phyloP scores from a whole-genome alignment of 1,284 basidiomycete species.

The Naganishia liquefaciens region DNA sequence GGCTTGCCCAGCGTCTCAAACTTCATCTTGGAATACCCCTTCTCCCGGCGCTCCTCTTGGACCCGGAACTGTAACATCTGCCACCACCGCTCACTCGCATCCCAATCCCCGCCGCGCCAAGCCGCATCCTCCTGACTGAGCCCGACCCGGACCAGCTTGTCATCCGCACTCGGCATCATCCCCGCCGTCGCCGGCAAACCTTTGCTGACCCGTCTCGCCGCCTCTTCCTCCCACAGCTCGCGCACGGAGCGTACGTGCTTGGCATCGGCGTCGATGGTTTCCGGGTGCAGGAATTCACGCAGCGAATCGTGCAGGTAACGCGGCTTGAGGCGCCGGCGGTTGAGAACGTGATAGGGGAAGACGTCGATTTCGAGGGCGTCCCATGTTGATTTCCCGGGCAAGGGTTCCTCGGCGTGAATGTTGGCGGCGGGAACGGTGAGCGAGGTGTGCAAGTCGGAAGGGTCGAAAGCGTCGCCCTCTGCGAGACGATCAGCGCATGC shows the following conservation, averaged over 20 bases:
- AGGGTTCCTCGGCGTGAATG: conserved; percentile 52
- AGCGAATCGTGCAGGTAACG: conserved; percentile 76
- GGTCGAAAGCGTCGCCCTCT: conserved; percentile 46
- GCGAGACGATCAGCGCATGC: no score
- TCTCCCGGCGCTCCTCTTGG: conserved; percentile 53
- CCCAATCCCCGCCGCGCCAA: conserved; percentile 52
- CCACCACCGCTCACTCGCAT: conserved; percentile 47
- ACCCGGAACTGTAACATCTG: conserved; percentile 49
- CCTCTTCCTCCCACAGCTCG: conserved; percentile 95
- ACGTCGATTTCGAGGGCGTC: conserved; percentile 81
- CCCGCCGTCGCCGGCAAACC: conserved; percentile 54
- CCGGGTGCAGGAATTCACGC: conserved; percentile 60
- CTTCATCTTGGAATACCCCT: conserved; percentile 40
- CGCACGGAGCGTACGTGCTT: conserved; percentile 84
- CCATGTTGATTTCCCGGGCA: conserved; percentile 66
- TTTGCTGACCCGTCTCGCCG: conserved; percentile 64
- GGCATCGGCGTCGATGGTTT: conserved; percentile 60
- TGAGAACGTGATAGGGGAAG: conserved; percentile 78
- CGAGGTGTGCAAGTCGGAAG: conserved; percentile 41
- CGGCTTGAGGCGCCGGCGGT: conserved; percentile 67
- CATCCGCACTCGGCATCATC: conserved; percentile 51
- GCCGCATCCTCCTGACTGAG: conserved; percentile 38
- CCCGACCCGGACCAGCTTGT: conserved; percentile 46
- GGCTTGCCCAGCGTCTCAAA: conserved; percentile 46
- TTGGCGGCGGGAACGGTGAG: conserved; percentile 43